Base-by-base conservation (phyloP, 495 filamentous ascomycete species). In the Recurvomyces mirabilis region DNA sequence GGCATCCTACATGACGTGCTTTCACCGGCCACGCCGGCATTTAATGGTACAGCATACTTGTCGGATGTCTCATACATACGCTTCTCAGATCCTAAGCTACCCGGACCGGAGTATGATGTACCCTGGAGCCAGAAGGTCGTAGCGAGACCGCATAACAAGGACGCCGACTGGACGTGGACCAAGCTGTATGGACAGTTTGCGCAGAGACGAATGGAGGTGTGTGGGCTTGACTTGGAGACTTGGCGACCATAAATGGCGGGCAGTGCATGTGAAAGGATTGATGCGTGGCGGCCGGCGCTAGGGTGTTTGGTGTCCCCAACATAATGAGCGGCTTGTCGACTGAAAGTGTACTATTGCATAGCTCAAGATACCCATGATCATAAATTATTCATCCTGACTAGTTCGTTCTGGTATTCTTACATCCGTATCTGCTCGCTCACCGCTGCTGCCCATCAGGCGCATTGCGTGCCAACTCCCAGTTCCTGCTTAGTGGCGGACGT, bases 151-250 rank as follows among this genome's bases (percentile, higher is more conserved):
- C 53, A 54, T 35, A 47, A 58, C 18, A 49, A 55, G 38, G 56
- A 71, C n/a, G 67, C 67, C 2, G 59, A 60, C 23, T 59, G 41
- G 34, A 64, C 65, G 26, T 74, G 71, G 71, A 62, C 66, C 41
- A 51, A 44, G 41, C 41, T 66, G 35, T 65, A 65, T 41, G 63
- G 62, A 21, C 30, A 43, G 13, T 66, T 63, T 52, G 56, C 57
- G 31, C 56, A 60, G 54, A 53, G 55, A 36, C 41, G 63, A 39
- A 59, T 59, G 60, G 62, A 65, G 47, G 50, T 65, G 17, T 66
- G 63, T 47, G 63, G 63, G 33, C 48, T 66, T 37, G 63, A 63
- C 36, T 39, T 66, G 49, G 63, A 66, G 56, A 40, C 30, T 13
- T 59, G 6, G 37, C 20, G 21, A 9, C 21, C 6, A 3, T 24